Conservation (phyloP, 2,329 filamentous ascomycete genomes). For the Zasmidium angulare region DNA sequence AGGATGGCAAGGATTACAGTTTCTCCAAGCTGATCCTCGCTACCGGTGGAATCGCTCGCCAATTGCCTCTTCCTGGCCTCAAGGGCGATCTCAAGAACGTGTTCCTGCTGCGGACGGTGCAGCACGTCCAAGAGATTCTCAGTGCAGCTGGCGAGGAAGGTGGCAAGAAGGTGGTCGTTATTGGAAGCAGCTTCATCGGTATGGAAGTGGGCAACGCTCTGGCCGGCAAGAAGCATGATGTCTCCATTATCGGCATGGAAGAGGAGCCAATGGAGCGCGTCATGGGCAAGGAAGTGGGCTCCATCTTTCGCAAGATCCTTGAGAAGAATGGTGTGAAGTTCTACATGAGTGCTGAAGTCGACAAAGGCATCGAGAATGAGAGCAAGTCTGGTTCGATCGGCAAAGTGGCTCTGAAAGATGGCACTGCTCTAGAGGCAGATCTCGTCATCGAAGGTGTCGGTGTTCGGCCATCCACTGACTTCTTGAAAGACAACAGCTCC, state of each 20-base stretch:
- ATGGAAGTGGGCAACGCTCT: conserved; percentile 92
- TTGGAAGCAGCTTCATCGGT: conserved; percentile 94
- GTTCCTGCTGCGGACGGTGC: conserved; percentile 77
- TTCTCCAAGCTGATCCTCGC: conserved; percentile 91
- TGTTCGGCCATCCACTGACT: conserved; percentile 81
- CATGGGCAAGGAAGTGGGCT: conserved; percentile 78
- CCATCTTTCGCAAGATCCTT: conserved; percentile 73
- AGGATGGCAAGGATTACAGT: conserved; percentile 65
- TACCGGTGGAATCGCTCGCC: conserved; percentile 76
- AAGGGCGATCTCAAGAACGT: conserved; percentile 79
- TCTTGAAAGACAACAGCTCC: conserved; percentile 68
- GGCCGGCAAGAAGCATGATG: conserved; percentile 73
- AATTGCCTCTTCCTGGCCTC: conserved; percentile 78
- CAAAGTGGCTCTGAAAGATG: conserved; percentile 78
- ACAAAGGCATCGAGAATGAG: conserved; percentile 73
- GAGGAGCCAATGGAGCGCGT: conserved; percentile 79
- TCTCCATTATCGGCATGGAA: conserved; percentile 88
- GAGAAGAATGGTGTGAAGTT: conserved; percentile 91
- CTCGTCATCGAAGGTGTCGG: conserved; percentile 90
- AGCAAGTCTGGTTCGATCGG: conserved; percentile 72
- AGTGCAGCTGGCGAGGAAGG: conserved; percentile 73
- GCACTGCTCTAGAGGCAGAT: conserved; percentile 79
- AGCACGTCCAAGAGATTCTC: conserved; percentile 75
- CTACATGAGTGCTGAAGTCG: conserved; percentile 75
- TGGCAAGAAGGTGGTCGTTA: conserved; percentile 86